Percentiles rank a stretch among this genome's conserved stretches.
phyloP scores from a whole-genome alignment of 371 early-diverging fungal species.

The Lichtheimia corymbifera region DNA sequence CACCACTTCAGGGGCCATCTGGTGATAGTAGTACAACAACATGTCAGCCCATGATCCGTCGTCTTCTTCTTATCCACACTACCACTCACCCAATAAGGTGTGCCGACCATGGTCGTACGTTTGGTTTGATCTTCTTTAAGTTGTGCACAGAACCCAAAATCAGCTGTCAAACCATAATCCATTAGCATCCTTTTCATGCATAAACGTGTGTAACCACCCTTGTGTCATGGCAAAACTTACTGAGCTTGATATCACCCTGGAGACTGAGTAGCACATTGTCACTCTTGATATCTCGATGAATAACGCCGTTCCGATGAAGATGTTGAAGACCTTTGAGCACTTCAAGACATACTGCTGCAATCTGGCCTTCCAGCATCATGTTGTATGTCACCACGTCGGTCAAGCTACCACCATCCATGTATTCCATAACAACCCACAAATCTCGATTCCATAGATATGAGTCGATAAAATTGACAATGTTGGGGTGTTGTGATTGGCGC shows the following conservation, averaged over 20 bases:
- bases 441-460: slow-evolving; percentile 86
- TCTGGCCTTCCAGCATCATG: slow-evolving; percentile 95
- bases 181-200: no score
- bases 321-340: slow-evolving; percentile 89
- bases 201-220: neutral
- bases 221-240: slow-evolving; percentile 41
- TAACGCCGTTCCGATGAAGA: slow-evolving; percentile 92
- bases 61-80: no score
- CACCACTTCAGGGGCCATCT: slow-evolving; percentile 97
- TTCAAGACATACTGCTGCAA: slow-evolving; percentile 91
- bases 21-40: neutral
- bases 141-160: slow-evolving; percentile 97
- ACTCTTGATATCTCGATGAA: slow-evolving; percentile 97
- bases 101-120: slow-evolving; percentile 92
- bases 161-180: slow-evolving; percentile 51
- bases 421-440: slow-evolving; percentile 96
- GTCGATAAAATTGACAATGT: slow-evolving; percentile 97
- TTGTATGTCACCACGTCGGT: slow-evolving; percentile 91
- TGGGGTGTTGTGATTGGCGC: slow-evolving; percentile 84
- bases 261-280: slow-evolving; percentile 91
- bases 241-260: slow-evolving; percentile 91
- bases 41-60: no score
- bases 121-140: slow-evolving; percentile 77
- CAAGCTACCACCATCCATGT: slow-evolving; percentile 95
- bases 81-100: slow-evolving; percentile 79